Base-by-base conservation (phyloP, 2,329 filamentous ascomycete species). In the Pseudogymnoascus pannorum region DNA sequence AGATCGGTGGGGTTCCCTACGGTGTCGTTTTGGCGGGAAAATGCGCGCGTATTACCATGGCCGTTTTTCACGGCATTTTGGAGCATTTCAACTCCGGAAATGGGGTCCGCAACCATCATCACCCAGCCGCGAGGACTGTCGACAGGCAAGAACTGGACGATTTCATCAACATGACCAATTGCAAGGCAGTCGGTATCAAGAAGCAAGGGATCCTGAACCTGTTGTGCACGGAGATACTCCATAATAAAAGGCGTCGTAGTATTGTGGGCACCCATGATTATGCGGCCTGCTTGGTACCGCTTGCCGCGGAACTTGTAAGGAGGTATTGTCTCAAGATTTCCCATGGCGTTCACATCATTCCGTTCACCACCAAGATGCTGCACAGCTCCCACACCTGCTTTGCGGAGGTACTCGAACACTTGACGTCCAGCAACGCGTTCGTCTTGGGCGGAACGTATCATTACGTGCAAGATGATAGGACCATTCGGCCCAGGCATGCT, bases 241-340 rank as follows among this genome's bases (percentile, higher is more conserved):
- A 69, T 44, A 22, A 76, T 66, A 7, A 67, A 60, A 33, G 66
- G 66, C 8, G 57, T 61, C 22, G 58, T 26, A 4, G 33, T 31
- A 9, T 51, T 59, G 26, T 65, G 66, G 36, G 59, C 61, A 2
- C 70, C 68, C 42, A 66, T 59, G 20, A 71, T 68, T 18, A 70
- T 64, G 1, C 69, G 64, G 1, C 68, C 68, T 18, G 65, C 67
- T 1, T 65, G 66, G 29, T 67, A 71, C 29, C 63, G 42, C 67
- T 71, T 0, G 75, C 75, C 3, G 73, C 5, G 48, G 7, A 18
- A 31, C n/a, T 54, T 5, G 9, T 54, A 54, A 1, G 48, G 48
- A 12, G 48, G 75, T 26, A 76, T 75, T 0, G 73, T 73, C 61
- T 77, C 75, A 3, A 77, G 57, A 60, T 77, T 76, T 0, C 75